Evolutionary conservation across 768 basidiomycete genomes (phyloP).

Genomic region (Pisolithus sp.): DNA sequence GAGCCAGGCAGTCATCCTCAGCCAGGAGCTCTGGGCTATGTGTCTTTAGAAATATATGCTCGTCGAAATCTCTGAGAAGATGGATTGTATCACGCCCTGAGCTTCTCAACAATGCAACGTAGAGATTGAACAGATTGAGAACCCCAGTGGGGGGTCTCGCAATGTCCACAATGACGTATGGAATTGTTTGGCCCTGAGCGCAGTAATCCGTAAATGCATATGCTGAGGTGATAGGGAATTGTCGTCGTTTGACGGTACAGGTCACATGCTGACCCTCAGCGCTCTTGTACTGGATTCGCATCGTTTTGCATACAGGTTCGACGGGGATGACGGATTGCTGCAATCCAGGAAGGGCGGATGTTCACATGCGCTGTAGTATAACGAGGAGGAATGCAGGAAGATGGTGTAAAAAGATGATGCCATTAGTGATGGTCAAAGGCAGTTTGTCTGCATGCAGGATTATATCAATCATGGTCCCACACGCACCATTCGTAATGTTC

Average conservation of each 20-base stretch:
- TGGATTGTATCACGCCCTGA: neutral
- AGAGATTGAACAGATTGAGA: constrained; percentile 32
- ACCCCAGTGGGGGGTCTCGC: constrained; percentile 25
- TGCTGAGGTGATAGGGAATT: constrained; percentile 31
- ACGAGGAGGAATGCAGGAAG: neutral
- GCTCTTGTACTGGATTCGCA: neutral
- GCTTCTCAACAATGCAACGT: constrained; percentile 32
- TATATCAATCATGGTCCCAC: neutral
- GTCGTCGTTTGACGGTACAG: neutral
- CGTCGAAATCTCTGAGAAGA: constrained; percentile 26
- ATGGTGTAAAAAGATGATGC: neutral
- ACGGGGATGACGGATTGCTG: neutral
- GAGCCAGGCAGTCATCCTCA: too few species aligned
- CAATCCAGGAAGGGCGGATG: neutral
- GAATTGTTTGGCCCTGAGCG: constrained; percentile 36
- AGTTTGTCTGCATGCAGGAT: neutral
- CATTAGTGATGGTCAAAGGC: too few species aligned
- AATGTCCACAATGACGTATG: constrained; percentile 31
- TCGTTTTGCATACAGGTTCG: neutral
- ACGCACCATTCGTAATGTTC: neutral
- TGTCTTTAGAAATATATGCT: constrained; percentile 8
- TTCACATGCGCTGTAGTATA: neutral
- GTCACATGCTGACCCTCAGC: neutral
- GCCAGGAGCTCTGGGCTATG: too few species aligned
- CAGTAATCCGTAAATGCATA: constrained; percentile 40